A percentile compares a stretch with the other conserved stretches of the same genome.
phyloP scores from a whole-genome alignment of 2,329 filamentous ascomycete species.

The Keithomyces neogunnii region DNA sequence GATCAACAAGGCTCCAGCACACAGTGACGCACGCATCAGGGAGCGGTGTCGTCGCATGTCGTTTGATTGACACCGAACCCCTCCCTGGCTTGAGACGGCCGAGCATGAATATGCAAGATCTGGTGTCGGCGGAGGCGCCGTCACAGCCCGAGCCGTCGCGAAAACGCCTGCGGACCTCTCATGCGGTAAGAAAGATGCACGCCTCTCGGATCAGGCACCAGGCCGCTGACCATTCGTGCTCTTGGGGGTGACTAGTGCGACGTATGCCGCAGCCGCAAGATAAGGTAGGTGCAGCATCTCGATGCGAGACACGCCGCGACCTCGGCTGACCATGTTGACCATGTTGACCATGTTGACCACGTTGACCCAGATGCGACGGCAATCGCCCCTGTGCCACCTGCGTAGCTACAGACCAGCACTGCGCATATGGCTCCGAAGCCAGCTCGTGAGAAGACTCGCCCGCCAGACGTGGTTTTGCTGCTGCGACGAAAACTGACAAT shows the following conservation, averaged over 20 bases:
- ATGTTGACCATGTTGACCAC: neutral
- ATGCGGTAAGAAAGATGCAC: constrained; percentile 24
- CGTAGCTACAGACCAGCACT: constrained; percentile 25
- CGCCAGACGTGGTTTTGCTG: neutral
- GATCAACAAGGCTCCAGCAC: too few species aligned
- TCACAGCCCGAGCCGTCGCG: constrained; percentile 22
- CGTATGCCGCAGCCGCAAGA: constrained; percentile 37
- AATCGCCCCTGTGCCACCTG: constrained; percentile 35
- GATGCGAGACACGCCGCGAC: neutral
- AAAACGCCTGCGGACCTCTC: constrained; percentile 33
- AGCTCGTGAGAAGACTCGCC: constrained; percentile 28
- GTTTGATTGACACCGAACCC: neutral
- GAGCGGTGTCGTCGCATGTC: neutral
- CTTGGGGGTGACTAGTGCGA: constrained; percentile 29
- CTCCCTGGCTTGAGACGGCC: neutral
- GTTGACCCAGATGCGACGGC: constrained; percentile 35
- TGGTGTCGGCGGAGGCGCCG: constrained; percentile 17
- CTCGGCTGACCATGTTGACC: neutral
- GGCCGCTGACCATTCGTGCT: too few species aligned
- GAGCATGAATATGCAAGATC: constrained; percentile 8
- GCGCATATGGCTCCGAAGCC: constrained; percentile 33
- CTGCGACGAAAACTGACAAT: neutral
- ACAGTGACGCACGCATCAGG: too few species aligned
- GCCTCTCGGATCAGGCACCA: too few species aligned
- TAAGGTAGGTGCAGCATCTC: constrained; percentile 23